These are phyloP conservation scores for Cardiospermum halicacabum DNA, from an alignment of 345 rosid genomes.

Conservation along the genomic window DNA sequence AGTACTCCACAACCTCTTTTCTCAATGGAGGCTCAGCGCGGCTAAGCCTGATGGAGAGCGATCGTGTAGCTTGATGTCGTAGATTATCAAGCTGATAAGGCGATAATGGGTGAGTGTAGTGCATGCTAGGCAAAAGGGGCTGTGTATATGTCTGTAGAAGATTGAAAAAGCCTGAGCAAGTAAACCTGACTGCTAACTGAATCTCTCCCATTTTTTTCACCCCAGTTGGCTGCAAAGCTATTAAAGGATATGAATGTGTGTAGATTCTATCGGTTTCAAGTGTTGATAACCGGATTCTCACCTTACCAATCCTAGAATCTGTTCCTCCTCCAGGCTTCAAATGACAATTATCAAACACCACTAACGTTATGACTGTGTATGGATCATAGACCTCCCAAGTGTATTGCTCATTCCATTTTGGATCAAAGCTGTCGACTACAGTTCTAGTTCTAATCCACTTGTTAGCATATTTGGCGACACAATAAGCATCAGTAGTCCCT, in stretches of 20 bases:
- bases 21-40: slow-evolving; percentile 45
- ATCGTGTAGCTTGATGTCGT: slow-evolving; percentile 37
- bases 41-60: slow-evolving; percentile 23
- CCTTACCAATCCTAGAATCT: slow-evolving; percentile 46
- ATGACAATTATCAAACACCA: slow-evolving; percentile 38
- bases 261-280: slow-evolving; percentile 39
- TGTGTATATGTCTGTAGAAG: slow-evolving; percentile 30
- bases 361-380: slow-evolving; percentile 32
- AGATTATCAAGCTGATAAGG: slow-evolving; percentile 31
- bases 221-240: slow-evolving; percentile 33
- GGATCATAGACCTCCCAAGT: slow-evolving; percentile 47
- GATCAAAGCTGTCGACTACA: slow-evolving; percentile 24
- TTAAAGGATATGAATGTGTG: slow-evolving; percentile 41
- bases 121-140: slow-evolving; percentile 39
- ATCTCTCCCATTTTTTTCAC: slow-evolving; percentile 49
- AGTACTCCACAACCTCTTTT: slow-evolving; percentile 47
- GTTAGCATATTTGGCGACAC: slow-evolving; percentile 44
- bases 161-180: slow-evolving; percentile 26
- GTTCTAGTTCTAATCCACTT: slow-evolving; percentile 46
- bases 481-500: slow-evolving; percentile 40
- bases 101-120: slow-evolving; percentile 34
- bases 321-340: slow-evolving; percentile 18
- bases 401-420: slow-evolving; percentile 45
- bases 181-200: slow-evolving; percentile 43
- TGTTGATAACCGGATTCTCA: slow-evolving; percentile 43